phyloP scores from a whole-genome alignment of 805 yeast genomes.

The Lipomyces orientalis region DNA sequence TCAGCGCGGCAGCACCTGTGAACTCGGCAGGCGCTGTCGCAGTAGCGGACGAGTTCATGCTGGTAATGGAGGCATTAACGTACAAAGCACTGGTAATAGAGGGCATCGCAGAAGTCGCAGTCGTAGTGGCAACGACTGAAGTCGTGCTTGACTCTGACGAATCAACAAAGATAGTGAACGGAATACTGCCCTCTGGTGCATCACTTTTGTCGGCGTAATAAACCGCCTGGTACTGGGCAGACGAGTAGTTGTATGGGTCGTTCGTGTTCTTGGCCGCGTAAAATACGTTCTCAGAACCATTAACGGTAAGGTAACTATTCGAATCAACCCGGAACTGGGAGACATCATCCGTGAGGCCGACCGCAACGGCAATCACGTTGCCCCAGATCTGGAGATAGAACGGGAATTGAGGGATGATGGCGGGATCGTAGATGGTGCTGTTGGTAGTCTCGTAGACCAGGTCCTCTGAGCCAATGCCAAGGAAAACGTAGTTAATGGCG shows the following conservation, averaged over 20 bases:
- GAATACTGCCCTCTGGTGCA: conserved; percentile 42
- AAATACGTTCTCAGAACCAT: conserved; percentile 47
- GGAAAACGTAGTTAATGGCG: conserved; percentile 51
- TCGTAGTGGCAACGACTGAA: background rate
- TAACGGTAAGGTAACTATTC: conserved; percentile 42
- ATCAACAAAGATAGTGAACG: conserved; percentile 32
- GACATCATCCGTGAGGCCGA: background rate
- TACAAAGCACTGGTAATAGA: background rate
- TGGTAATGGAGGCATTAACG: background rate
- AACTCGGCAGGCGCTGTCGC: background rate
- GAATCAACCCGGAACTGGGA: background rate
- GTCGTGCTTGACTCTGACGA: conserved; percentile 2
- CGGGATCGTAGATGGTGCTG: conserved; percentile 18
- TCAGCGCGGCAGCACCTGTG: conserved; percentile 2
- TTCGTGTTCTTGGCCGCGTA: conserved; percentile 53
- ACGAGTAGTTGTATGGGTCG: conserved; percentile 54
- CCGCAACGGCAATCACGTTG: conserved; percentile 14
- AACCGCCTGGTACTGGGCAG: conserved; percentile 43
- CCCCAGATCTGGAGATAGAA: conserved; percentile 15
- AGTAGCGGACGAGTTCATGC: background rate
- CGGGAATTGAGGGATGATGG: background rate
- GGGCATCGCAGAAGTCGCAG: background rate
- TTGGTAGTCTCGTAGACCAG: conserved; percentile 39
- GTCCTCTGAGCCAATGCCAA: conserved; percentile 37
- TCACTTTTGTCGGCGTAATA: conserved; percentile 35